phyloP scores from a whole-genome alignment of 805 yeast genomes.

The Zygosaccharomyces siamensis region DNA sequence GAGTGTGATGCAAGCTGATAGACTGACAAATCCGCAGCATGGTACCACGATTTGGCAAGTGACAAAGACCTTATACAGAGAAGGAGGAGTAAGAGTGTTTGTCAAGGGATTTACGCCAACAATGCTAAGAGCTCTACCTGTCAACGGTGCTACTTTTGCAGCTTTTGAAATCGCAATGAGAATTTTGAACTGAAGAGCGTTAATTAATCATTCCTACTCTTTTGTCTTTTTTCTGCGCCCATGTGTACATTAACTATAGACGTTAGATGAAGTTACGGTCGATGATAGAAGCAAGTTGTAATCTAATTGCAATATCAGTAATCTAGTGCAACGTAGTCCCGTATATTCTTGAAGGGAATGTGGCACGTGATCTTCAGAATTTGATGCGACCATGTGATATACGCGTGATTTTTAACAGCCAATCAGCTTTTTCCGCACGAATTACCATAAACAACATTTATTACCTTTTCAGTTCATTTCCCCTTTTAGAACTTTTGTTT shows the following conservation, averaged over 20 bases:
- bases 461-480: not conserved
- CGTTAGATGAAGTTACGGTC: not conserved
- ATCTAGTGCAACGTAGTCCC: not conserved
- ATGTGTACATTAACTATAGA: not conserved
- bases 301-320: not conserved
- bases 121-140: constrained; percentile 94
- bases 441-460: not conserved
- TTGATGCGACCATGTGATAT: not conserved
- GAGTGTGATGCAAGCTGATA: constrained; percentile 66
- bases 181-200: constrained; percentile 24
- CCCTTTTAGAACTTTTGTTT: not conserved
- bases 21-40: constrained; percentile 46
- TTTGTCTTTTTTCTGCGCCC: not conserved
- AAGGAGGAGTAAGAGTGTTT: constrained; percentile 68
- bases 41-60: constrained; percentile 51
- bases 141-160: constrained; percentile 93
- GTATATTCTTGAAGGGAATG: not conserved
- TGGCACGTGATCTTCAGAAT: too few species aligned
- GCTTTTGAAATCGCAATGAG: constrained; percentile 91
- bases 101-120: constrained; percentile 92
- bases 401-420: not conserved
- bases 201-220: not conserved
- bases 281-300: not conserved
- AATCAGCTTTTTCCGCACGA: not conserved
- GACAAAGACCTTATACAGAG: constrained; percentile 47